phyloP scores from a whole-genome alignment of 140 eudicot species.

The Erigeron philadelphicus region DNA sequence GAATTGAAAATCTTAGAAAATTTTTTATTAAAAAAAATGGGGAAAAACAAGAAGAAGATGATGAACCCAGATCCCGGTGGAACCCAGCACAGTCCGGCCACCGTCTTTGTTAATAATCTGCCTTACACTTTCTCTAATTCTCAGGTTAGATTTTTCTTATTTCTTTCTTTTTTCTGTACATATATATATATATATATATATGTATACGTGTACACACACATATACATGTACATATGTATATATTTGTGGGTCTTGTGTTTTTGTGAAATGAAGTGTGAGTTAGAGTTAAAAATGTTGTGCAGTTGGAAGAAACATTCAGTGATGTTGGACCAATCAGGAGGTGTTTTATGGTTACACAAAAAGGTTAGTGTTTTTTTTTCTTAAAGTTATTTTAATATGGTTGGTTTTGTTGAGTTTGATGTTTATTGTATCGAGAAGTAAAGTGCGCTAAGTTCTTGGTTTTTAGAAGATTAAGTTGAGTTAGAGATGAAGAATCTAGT shows the following conservation, averaged over 20 bases:
- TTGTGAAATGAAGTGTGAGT: background rate
- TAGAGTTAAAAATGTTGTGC: constrained; percentile 11
- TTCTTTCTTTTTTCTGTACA: background rate
- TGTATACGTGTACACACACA: background rate
- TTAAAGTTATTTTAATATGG: background rate
- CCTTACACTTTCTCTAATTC: constrained; percentile 70
- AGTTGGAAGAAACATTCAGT: constrained; percentile 83
- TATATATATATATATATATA: background rate
- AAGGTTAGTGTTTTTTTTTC: constrained; percentile 38
- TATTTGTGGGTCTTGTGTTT: background rate
- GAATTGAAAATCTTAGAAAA: background rate
- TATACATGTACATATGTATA: no score
- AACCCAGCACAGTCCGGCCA: constrained; percentile 63
- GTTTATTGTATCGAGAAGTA: background rate
- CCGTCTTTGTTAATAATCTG: constrained; percentile 64
- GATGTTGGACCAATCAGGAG: constrained; percentile 92
- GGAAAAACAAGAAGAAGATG: constrained; percentile 55
- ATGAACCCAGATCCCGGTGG: constrained; percentile 37
- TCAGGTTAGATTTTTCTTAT: constrained; percentile 36
- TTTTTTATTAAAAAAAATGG: constrained; percentile 42
- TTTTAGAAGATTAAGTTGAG: background rate
- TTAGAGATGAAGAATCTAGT: no score
- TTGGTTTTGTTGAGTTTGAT: constrained; percentile 8
- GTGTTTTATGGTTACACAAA: constrained; percentile 84
- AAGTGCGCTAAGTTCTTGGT: background rate